A percentile compares a stretch with the other conserved stretches of the same genome.
These are phyloP conservation scores for Mycena amicta DNA, from an alignment of 768 basidiomycete genomes.

Conservation along the genomic window DNA sequence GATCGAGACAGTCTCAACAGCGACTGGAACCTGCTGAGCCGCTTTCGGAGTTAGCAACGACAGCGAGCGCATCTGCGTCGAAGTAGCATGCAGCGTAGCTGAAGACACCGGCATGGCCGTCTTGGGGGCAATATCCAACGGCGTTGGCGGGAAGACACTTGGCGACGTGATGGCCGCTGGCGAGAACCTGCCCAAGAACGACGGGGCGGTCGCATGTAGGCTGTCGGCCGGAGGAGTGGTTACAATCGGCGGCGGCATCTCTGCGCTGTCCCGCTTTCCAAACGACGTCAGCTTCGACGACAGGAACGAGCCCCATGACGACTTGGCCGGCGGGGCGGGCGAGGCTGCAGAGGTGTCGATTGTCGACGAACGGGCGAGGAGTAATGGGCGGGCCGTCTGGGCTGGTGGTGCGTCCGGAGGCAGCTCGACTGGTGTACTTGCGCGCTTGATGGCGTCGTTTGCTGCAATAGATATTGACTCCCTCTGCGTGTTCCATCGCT, in stretches of 20 bases:
- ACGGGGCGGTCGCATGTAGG: constrained; percentile 14
- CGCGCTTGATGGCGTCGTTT: constrained; percentile 29
- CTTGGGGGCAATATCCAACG: constrained; percentile 12
- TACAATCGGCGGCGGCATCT: constrained; percentile 22
- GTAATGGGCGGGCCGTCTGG: constrained; percentile 19
- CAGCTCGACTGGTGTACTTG: constrained; percentile 25
- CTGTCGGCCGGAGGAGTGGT: constrained; percentile 19
- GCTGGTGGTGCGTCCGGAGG: constrained; percentile 10
- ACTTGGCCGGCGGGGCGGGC: constrained; percentile 17
- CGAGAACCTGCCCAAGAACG: constrained; percentile 18
- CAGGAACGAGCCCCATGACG: constrained; percentile 52
- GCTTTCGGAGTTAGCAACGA: constrained; percentile 14
- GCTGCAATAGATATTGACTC: constrained; percentile 23
- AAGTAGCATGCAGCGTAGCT: neutral
- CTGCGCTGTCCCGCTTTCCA: constrained; percentile 14
- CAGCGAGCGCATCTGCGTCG: constrained; percentile 7
- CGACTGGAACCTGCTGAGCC: neutral
- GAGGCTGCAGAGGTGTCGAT: neutral
- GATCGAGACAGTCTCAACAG: neutral
- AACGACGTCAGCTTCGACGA: constrained; percentile 39
- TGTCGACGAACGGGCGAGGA: constrained; percentile 25
- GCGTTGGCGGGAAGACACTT: constrained; percentile 22
- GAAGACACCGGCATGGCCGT: constrained; percentile 2
- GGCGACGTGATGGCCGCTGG: constrained; percentile 13
- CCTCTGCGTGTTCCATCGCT: constrained; percentile 56